Percentiles rank a stretch among this genome's conserved stretches.
phyloP scores from a whole-genome alignment of 129 eudicot genomes.

The Flaveria brownii region DNA sequence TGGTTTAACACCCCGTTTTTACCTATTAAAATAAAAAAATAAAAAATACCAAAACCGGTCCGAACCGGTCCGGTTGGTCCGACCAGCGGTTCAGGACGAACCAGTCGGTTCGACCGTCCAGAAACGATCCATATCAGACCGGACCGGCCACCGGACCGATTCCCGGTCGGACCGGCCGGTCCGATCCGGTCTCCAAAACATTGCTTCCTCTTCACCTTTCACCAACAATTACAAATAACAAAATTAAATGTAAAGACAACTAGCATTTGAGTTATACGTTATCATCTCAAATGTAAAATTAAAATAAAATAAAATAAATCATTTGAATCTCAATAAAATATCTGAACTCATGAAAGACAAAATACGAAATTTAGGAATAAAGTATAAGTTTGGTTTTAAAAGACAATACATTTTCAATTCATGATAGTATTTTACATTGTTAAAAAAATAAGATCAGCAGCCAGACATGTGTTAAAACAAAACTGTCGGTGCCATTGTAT shows the following conservation, averaged over 20 bases:
- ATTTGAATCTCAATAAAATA: not conserved
- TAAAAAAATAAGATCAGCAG: not conserved
- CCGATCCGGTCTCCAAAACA: too few relatives aligned
- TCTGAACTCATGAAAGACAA: not conserved
- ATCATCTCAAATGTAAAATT: not conserved
- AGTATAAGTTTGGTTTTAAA: not conserved
- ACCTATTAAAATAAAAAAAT: too few relatives aligned
- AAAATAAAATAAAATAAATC: not conserved
- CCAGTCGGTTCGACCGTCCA: too few relatives aligned
- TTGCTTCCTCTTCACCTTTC: constrained; percentile 10
- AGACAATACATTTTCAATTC: not conserved
- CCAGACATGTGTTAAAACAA: not conserved
- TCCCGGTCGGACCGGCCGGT: too few relatives aligned
- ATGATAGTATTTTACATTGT: not conserved
- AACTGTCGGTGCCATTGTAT: not conserved
- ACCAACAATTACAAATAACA: constrained; percentile 1
- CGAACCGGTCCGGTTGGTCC: too few relatives aligned
- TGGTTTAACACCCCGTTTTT: too few relatives aligned
- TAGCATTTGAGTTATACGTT: not conserved
- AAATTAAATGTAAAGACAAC: not conserved
- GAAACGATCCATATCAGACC: too few relatives aligned
- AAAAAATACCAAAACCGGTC: too few relatives aligned
- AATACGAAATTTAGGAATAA: not conserved
- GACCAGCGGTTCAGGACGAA: too few relatives aligned
- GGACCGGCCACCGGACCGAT: too few relatives aligned